Percentiles rank a stretch among this genome's conserved stretches.
Conservation (phyloP, 495 filamentous ascomycete genomes). For the Penicilliopsis zonata region DNA sequence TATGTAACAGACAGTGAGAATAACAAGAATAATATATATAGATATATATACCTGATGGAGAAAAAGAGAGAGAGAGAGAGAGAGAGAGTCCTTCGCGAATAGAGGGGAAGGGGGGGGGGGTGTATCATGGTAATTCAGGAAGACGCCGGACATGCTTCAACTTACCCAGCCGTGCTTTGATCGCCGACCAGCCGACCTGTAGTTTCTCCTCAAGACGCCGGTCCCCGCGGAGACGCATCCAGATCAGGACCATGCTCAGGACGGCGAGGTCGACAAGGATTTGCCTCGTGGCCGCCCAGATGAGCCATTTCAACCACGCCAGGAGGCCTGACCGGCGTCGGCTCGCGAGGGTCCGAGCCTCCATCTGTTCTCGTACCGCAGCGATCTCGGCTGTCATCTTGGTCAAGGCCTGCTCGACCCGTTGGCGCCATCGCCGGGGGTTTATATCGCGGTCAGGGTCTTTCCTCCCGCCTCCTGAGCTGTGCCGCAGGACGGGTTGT, state of each 20-base stretch:
- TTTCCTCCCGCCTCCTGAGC: constrained; percentile 7
- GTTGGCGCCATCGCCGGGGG: constrained; percentile 55
- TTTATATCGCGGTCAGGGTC: constrained; percentile 19
- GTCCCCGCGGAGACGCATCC: constrained; percentile 69
- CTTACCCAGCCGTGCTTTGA: constrained; percentile 45
- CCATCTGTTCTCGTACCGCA: constrained; percentile 85
- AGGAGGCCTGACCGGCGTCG: constrained; percentile 40
- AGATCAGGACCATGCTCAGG: constrained; percentile 58
- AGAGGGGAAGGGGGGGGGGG: neutral
- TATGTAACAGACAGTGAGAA: too few relatives aligned
- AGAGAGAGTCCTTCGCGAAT: too few relatives aligned
- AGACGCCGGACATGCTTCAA: constrained; percentile 21
- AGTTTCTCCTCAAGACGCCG: constrained; percentile 67
- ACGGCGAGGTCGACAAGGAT: constrained; percentile 58
- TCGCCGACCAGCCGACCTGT: constrained; percentile 46
- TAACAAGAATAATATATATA: neutral
- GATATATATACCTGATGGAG: constrained; percentile 8
- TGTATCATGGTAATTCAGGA: constrained; percentile 9
- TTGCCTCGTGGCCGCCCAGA: constrained; percentile 63
- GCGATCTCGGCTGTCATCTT: constrained; percentile 88
- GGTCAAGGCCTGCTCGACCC: constrained; percentile 78
- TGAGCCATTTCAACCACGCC: constrained; percentile 62
- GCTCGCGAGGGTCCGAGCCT: constrained; percentile 34
- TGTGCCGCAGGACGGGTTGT: neutral
- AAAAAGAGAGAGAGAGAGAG: constrained; percentile 4